Conservation (phyloP, 176 grass and related monocot genomes). For the Oryza nivara region DNA sequence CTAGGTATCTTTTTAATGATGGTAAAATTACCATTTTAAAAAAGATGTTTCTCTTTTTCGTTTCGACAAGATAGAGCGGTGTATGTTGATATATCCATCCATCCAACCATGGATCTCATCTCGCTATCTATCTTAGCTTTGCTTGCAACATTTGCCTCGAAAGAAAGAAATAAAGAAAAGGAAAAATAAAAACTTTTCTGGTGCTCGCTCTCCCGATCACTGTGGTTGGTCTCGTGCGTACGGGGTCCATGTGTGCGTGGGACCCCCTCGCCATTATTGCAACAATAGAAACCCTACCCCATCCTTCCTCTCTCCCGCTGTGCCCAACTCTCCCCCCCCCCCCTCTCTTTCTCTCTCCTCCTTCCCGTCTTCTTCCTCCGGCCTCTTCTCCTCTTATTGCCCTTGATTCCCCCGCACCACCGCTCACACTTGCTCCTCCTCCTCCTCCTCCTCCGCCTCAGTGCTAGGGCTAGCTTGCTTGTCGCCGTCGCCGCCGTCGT, state of each 20-base stretch:
- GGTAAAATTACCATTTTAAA: too few relatives aligned
- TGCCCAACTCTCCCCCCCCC: constrained; percentile 13
- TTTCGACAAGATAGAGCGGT: too few relatives aligned
- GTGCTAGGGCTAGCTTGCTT: neutral
- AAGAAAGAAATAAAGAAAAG: neutral
- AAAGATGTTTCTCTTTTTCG: too few relatives aligned
- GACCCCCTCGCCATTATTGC: constrained; percentile 71
- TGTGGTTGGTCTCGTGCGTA: constrained; percentile 58
- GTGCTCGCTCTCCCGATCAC: neutral
- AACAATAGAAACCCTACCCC: constrained; percentile 85
- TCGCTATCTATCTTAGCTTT: constrained; percentile 1
- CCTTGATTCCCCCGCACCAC: constrained; percentile 13
- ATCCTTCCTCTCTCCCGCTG: constrained; percentile 54
- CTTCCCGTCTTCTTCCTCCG: constrained; percentile 4
- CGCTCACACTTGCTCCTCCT: neutral
- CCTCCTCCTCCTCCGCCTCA: neutral
- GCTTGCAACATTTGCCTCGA: constrained; percentile 12
- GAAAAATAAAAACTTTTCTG: constrained; percentile 34
- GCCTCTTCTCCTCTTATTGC: constrained; percentile 25
- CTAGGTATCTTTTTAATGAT: too few relatives aligned
- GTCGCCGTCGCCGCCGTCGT: neutral
- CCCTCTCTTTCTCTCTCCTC: neutral
- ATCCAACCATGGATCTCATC: neutral
- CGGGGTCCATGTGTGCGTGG: constrained; percentile 48
- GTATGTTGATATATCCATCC: neutral